Evolutionary conservation across 768 basidiomycete species (phyloP).

Genomic region (Omphalotus guepiniiformis): DNA sequence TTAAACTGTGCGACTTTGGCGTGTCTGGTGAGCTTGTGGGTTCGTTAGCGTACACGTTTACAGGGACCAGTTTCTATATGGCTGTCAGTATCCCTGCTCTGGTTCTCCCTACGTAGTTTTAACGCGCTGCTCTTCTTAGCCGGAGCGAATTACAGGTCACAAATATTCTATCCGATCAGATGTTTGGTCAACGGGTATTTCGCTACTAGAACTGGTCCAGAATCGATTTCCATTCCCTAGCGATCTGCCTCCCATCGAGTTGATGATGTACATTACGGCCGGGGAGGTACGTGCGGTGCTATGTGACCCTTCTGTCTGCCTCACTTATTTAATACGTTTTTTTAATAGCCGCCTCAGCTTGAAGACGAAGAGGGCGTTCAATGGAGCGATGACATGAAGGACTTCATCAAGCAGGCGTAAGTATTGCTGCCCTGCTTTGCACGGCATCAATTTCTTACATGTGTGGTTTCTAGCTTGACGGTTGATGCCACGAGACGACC

Average conservation of each 20-base stretch:
- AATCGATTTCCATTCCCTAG: slow-evolving; percentile 95
- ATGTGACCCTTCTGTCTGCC: not conserved
- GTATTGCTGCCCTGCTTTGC: slow-evolving; percentile 23
- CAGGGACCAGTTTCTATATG: slow-evolving; percentile 98
- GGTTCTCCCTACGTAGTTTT: slow-evolving; percentile 1
- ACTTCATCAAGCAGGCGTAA: slow-evolving; percentile 84
- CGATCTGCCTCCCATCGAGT: slow-evolving; percentile 89
- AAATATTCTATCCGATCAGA: slow-evolving; percentile 94
- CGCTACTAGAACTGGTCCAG: slow-evolving; percentile 88
- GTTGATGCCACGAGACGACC: slow-evolving; percentile 68
- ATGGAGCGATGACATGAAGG: slow-evolving; percentile 87
- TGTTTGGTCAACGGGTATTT: slow-evolving; percentile 97
- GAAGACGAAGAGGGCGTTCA: slow-evolving; percentile 65
- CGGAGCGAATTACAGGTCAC: slow-evolving; percentile 89
- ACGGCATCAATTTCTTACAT: slow-evolving; percentile 2
- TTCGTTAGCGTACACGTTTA: slow-evolving; percentile 91
- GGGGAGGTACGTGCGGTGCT: slow-evolving; percentile 52
- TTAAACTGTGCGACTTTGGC: slow-evolving; percentile 95
- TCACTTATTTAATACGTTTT: slow-evolving; percentile 8
- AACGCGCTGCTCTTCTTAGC: slow-evolving; percentile 39
- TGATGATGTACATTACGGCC: slow-evolving; percentile 85
- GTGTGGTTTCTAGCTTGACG: slow-evolving; percentile 47
- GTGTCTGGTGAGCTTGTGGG: slow-evolving; percentile 95
- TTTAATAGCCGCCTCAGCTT: slow-evolving; percentile 68
- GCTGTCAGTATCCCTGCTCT: slow-evolving; percentile 59